Percentiles rank a stretch among this genome's conserved stretches.
Conservation (phyloP, 2,329 filamentous ascomycete genomes). For the Neoscytalidium dimidiatum region DNA sequence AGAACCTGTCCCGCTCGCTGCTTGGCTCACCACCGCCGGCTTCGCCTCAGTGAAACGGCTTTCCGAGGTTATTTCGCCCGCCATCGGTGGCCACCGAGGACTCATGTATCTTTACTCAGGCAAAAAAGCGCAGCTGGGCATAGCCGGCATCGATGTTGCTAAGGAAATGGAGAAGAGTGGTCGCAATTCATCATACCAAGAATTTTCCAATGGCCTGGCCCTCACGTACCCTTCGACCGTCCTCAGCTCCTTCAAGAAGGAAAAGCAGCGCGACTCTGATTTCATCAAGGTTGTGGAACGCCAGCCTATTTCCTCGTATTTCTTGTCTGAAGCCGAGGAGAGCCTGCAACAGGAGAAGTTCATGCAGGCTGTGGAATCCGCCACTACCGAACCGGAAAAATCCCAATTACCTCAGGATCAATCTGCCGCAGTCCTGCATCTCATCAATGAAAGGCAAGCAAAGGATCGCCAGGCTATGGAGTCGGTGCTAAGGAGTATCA, state of each 20-base stretch:
- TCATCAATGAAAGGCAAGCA: not conserved
- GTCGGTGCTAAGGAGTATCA: not conserved
- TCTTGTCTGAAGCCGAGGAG: not conserved
- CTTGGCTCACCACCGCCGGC: constrained; percentile 17
- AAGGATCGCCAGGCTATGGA: not conserved
- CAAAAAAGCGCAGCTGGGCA: constrained; percentile 1
- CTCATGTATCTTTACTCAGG: not conserved
- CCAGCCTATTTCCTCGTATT: not conserved
- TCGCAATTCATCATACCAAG: not conserved
- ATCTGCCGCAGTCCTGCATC: not conserved
- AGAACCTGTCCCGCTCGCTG: constrained; percentile 13
- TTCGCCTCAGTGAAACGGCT: not conserved
- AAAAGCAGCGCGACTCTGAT: not conserved
- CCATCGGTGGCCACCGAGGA: not conserved
- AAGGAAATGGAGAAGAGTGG: not conserved
- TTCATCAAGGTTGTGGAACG: not conserved
- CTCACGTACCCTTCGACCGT: not conserved
- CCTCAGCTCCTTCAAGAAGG: not conserved
- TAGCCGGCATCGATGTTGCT: not conserved
- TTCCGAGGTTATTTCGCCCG: not conserved
- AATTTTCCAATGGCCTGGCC: constrained; percentile 1
- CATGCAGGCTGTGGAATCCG: not conserved
- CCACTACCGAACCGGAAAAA: not conserved
- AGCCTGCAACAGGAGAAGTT: not conserved
- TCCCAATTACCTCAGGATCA: not conserved